Evolutionary conservation across 148 eudicot species (phyloP), one percentile per base, ranked within the genome.

Genomic region (Arbutus unedo): DNA sequence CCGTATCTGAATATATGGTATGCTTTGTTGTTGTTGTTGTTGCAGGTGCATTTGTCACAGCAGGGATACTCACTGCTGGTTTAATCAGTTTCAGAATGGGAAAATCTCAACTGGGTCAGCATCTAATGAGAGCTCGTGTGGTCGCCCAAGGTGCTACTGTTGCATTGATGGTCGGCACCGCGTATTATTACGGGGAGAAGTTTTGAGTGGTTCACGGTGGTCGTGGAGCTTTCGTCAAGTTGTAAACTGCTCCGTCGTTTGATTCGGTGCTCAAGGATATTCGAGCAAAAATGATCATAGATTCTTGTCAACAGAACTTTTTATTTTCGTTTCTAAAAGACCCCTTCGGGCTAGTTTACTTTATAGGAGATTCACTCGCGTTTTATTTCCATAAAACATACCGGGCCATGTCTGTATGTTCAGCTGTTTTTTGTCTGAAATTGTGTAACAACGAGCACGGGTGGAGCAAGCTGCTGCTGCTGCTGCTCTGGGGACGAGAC

Each of bases 131-230:
- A 85, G 97, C 99, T 74, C 97, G 97, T 73, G 99, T 96, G 43
- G 87, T 92, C 11, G 97, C 85, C 45, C 99, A 96, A 88, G 99
- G 98, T 74, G 99, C 92, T n/a, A 96, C 99, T 0, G 99, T 96
- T 67, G 97, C 97, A 15, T 85, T 94, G 18, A 94, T 96, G 98
- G 94, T 94, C 41, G 98, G 98, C 72, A 90, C 95, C 4, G 97
- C 98, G 59, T 82, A 83, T 84, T 94, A 93, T 83, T 93, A 90
- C 47, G 99, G 97, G 23, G 97, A 94, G 25, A 90, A 77, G 78
- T 85, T 91, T 77, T 83, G 18, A 77, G 49, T 70, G 77, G 38
- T 75, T 49, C 43, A 25, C 4, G 23, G 25, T 1, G 68, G 41
- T 31, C 38, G 38, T 21, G 68, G 38, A 64, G 38, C 68, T 64